Conservation (phyloP, 2,329 filamentous ascomycete genomes). For the Curvularia sp. region DNA sequence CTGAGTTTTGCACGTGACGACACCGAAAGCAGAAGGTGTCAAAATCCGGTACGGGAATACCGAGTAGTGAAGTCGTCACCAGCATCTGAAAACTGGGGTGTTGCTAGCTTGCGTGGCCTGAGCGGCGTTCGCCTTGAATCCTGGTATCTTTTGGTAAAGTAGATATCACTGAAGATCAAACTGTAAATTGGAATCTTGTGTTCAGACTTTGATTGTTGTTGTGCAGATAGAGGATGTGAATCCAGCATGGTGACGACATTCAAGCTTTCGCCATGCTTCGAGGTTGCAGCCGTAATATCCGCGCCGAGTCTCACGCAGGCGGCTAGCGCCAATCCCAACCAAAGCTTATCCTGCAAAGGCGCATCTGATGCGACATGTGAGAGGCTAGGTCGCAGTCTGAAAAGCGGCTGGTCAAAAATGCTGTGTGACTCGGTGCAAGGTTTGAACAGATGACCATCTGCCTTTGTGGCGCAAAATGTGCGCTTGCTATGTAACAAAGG, state of each 20-base stretch:
- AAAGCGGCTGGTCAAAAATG: neutral
- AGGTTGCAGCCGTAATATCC: conserved; percentile 8
- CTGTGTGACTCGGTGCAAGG: neutral
- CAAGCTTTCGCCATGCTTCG: conserved; percentile 24
- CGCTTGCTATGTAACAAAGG: neutral
- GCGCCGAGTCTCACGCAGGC: conserved; percentile 2
- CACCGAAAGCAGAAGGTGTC: neutral
- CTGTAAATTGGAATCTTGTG: no score
- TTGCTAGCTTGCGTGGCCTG: neutral
- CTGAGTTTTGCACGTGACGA: neutral
- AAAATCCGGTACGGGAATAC: conserved; percentile 2
- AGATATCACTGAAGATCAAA: neutral
- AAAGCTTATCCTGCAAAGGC: conserved; percentile 11
- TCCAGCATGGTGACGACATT: neutral
- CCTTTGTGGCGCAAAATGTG: neutral
- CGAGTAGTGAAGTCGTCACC: neutral
- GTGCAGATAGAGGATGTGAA: neutral
- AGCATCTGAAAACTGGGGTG: neutral
- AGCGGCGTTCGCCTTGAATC: no score
- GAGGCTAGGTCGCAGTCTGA: neutral
- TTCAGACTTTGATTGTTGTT: neutral
- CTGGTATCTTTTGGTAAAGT: neutral
- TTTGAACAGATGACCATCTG: neutral
- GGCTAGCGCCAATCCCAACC: conserved; percentile 6
- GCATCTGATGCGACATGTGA: conserved; percentile 3